phyloP scores from a whole-genome alignment of 2,329 filamentous ascomycete genomes.

The Raffaelea albimanens region DNA sequence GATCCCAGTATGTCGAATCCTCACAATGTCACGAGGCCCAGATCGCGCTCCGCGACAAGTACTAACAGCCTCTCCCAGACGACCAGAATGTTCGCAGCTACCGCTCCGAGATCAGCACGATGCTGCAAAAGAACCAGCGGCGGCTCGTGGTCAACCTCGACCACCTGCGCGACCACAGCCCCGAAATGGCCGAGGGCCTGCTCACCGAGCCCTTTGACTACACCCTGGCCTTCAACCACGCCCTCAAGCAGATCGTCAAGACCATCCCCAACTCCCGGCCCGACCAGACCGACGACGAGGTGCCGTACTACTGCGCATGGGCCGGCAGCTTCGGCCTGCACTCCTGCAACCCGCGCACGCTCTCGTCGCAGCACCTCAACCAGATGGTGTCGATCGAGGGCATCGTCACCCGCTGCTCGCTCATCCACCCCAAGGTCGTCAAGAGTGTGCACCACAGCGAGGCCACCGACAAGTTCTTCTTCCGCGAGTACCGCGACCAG shows the following conservation, averaged over 20 bases:
- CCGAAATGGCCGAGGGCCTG: constrained; percentile 68
- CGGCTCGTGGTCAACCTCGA: constrained; percentile 70
- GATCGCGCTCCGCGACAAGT: no score
- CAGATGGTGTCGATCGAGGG: constrained; percentile 96
- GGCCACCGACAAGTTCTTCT: constrained; percentile 74
- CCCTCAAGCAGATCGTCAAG: constrained; percentile 79
- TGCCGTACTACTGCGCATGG: constrained; percentile 93
- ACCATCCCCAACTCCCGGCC: constrained; percentile 67
- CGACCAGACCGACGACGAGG: constrained; percentile 68
- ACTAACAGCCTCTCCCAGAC: constrained; percentile 22
- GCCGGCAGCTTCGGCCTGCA: constrained; percentile 92
- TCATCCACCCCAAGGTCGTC: constrained; percentile 94
- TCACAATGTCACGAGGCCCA: no score
- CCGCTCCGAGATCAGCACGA: constrained; percentile 75
- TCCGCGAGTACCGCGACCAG: constrained; percentile 87
- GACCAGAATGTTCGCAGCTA: constrained; percentile 60
- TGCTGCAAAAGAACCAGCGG: constrained; percentile 59
- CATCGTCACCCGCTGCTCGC: constrained; percentile 91
- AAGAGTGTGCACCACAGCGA: constrained; percentile 98
- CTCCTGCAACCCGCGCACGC: constrained; percentile 85
- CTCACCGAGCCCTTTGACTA: constrained; percentile 84
- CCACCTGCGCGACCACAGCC: constrained; percentile 79
- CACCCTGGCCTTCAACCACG: constrained; percentile 77
- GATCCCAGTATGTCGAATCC: constrained; percentile 76
- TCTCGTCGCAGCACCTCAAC: constrained; percentile 84